A percentile compares a stretch with the other conserved stretches of the same genome.
These are phyloP conservation scores for Rubroshorea leprosula DNA, from an alignment of 345 rosid species.

Conservation along the genomic window DNA sequence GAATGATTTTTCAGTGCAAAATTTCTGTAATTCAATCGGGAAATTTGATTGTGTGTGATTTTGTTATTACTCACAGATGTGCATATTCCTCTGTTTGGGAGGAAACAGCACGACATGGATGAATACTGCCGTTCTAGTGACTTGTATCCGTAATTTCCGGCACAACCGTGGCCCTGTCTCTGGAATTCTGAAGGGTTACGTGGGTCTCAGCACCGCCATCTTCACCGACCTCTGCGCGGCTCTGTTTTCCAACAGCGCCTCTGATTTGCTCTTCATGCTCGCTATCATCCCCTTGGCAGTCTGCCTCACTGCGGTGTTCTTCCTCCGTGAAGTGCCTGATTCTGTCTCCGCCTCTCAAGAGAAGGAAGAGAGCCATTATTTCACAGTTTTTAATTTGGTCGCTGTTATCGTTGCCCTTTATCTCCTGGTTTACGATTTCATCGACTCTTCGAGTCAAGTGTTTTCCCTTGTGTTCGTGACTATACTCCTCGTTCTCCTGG, in stretches of 20 bases:
- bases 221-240: conserved; percentile 88
- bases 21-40: neutral
- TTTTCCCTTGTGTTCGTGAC: conserved; percentile 38
- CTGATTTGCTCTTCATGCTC: conserved; percentile 62
- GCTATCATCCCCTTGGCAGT: conserved; percentile 65
- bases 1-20: too few relatives aligned
- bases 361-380: conserved; percentile 61
- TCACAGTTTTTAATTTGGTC: conserved; percentile 47
- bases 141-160: conserved; percentile 84
- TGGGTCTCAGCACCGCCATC: conserved; percentile 85
- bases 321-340: conserved; percentile 81
- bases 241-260: conserved; percentile 56
- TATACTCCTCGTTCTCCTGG: conserved; percentile 48
- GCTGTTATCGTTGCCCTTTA: conserved; percentile 77
- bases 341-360: conserved; percentile 36
- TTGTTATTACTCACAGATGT: conserved; percentile 29
- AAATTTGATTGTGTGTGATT: neutral
- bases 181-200: conserved; percentile 87
- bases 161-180: conserved; percentile 87
- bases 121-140: conserved; percentile 91
- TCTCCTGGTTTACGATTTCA: conserved; percentile 57
- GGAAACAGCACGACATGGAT: conserved; percentile 99
- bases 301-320: conserved; percentile 67
- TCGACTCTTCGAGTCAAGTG: conserved; percentile 30
- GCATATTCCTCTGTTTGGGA: conserved; percentile 80